Percentiles rank a stretch among this genome's conserved stretches.
Evolutionary conservation across 805 yeast genomes (phyloP).

Genomic region (Wickerhamomyces sydowiorum): DNA sequence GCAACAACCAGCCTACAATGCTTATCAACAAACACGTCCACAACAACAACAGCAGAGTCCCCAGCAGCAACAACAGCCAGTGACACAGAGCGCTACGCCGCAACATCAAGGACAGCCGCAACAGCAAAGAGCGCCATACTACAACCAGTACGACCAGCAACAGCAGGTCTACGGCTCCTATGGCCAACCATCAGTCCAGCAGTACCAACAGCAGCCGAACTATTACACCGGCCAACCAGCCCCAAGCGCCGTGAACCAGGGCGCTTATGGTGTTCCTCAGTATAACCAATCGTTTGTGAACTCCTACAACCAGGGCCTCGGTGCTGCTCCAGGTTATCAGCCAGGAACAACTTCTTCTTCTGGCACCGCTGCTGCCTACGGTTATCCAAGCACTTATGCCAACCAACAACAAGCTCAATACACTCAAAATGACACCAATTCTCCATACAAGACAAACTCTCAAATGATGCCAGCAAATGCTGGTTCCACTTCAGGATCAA

Average conservation of each 20-base stretch:
- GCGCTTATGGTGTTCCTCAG: slow-evolving; percentile 8
- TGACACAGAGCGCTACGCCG: not conserved
- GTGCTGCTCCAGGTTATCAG: not conserved
- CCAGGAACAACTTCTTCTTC: not conserved
- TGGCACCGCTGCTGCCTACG: slow-evolving; percentile 5
- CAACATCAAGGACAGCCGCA: not conserved
- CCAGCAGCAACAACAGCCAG: not conserved
- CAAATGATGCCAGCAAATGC: slow-evolving; percentile 1
- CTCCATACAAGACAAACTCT: not conserved
- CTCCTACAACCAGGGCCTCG: not conserved
- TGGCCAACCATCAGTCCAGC: not conserved
- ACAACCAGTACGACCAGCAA: not conserved
- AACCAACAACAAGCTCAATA: slow-evolving; percentile 3
- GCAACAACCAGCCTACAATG: not conserved
- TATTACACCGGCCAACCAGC: slow-evolving; percentile 10
- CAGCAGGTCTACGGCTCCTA: not conserved
- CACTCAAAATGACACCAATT: slow-evolving; percentile 4
- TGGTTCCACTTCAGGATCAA: slow-evolving; percentile 5
- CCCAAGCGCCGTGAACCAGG: not conserved
- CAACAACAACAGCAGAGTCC: not conserved
- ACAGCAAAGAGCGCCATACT: slow-evolving; percentile 1
- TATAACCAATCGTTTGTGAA: not conserved
- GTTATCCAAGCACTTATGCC: slow-evolving; percentile 8
- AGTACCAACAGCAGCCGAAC: slow-evolving; percentile 7
- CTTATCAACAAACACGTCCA: not conserved